Conservation (phyloP, 192 early-diverging fungal genomes). For the Coemansia asiatica region DNA sequence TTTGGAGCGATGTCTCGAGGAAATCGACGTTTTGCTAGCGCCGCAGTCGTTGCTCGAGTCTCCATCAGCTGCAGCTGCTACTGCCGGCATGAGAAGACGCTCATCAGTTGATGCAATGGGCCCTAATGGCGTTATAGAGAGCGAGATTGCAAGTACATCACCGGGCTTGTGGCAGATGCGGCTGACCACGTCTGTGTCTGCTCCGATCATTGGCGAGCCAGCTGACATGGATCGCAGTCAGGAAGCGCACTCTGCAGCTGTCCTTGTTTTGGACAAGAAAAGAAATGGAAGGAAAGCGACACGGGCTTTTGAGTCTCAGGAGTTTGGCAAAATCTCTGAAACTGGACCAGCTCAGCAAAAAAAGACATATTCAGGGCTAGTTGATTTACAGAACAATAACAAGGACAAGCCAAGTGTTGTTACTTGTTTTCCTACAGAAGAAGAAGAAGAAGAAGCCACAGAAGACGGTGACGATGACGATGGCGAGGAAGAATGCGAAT, state of each 20-base stretch:
- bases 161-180: conserved; percentile 9
- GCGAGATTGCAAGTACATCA: background rate
- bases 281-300: too few species aligned
- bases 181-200: background rate
- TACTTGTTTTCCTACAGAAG: background rate
- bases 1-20: conserved; percentile 28
- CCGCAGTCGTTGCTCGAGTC: background rate
- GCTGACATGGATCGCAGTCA: background rate
- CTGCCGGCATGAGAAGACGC: background rate
- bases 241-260: background rate
- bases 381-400: background rate
- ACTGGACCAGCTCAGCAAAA: too few species aligned
- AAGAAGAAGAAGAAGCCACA: background rate
- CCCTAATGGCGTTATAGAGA: conserved; percentile 32
- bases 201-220: background rate
- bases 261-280: background rate
- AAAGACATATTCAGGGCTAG: too few species aligned
- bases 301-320: background rate
- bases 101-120: background rate
- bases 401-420: background rate
- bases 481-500: background rate
- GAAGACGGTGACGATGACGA: background rate
- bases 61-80: background rate
- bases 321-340: background rate
- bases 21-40: conserved; percentile 36